These are phyloP conservation scores for Hymenotorrendiella dingleyae DNA, from an alignment of 2,329 filamentous ascomycete species.

Conservation along the genomic window DNA sequence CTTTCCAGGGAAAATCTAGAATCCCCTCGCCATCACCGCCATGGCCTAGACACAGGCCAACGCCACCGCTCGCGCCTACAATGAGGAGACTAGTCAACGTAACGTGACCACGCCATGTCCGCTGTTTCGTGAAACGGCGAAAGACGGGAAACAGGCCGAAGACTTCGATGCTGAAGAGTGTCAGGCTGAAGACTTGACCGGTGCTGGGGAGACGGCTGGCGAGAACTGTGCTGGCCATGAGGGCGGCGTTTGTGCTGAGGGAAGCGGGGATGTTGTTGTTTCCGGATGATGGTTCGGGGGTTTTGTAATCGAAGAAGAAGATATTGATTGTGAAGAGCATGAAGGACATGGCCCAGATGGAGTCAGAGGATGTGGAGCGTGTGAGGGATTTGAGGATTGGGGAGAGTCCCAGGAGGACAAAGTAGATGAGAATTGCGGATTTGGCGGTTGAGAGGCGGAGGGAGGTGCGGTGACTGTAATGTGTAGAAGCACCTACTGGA, in stretches of 20 bases:
- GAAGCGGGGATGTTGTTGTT: slow-evolving; percentile 43
- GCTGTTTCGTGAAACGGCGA: slow-evolving; percentile 75
- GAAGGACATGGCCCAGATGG: slow-evolving; percentile 94
- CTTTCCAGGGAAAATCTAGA: slow-evolving; percentile 37
- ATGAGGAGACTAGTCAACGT: slow-evolving; percentile 70
- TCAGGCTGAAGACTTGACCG: slow-evolving; percentile 89
- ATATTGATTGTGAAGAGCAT: slow-evolving; percentile 94
- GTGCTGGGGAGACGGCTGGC: slow-evolving; percentile 85
- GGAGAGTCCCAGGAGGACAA: slow-evolving; percentile 81
- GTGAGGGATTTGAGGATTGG: slow-evolving; percentile 98
- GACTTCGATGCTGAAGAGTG: slow-evolving; percentile 93
- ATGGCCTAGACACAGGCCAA: slow-evolving; percentile 55
- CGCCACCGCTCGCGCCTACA: slow-evolving; percentile 70
- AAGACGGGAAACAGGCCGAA: slow-evolving; percentile 98
- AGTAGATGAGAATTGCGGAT: slow-evolving; percentile 88
- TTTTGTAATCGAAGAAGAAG: slow-evolving; percentile 93
- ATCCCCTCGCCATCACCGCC: slow-evolving; percentile 47
- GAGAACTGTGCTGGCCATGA: slow-evolving; percentile 94
- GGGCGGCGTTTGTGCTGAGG: slow-evolving; percentile 87
- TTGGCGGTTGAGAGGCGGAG: slow-evolving; percentile 76
- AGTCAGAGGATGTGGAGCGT: slow-evolving; percentile 83
- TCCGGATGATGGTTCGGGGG: slow-evolving; percentile 46
- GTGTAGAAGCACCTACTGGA: slow-evolving; percentile 24
- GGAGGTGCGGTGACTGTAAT: slow-evolving; percentile 39
- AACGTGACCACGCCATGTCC: slow-evolving; percentile 77